Evolutionary conservation across 805 yeast genomes (phyloP).

Genomic region (Candida mattraensis): DNA sequence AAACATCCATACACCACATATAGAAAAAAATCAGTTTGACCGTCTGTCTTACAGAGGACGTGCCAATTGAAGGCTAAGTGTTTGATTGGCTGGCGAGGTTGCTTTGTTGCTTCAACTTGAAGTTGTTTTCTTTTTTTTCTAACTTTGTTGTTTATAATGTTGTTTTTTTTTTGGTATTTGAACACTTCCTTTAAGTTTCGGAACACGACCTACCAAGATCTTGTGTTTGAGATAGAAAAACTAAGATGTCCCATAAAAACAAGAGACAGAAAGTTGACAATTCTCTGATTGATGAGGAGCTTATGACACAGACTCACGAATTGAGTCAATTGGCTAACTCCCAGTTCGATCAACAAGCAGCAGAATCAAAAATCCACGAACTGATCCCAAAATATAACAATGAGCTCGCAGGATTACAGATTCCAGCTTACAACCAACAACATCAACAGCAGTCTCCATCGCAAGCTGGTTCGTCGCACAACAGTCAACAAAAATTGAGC

Average conservation of each 20-base stretch:
- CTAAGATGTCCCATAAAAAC: slow-evolving; percentile 17
- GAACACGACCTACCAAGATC: slow-evolving; percentile 14
- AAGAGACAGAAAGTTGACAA: slow-evolving; percentile 26
- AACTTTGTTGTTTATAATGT: too few species aligned
- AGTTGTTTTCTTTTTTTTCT: too few species aligned
- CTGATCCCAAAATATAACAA: slow-evolving; percentile 24
- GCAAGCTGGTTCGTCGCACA: slow-evolving; percentile 7
- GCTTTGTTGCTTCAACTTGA: too few species aligned
- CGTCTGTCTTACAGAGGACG: too few species aligned
- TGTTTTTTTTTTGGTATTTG: slow-evolving; percentile 17
- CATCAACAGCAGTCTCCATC: slow-evolving; percentile 7
- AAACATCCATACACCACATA: too few species aligned
- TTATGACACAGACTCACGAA: slow-evolving; percentile 23
- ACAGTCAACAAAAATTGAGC: too few species aligned
- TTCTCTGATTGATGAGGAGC: slow-evolving; percentile 25
- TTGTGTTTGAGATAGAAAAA: slow-evolving; percentile 3
- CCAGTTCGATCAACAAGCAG: slow-evolving; percentile 18
- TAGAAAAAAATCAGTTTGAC: too few species aligned
- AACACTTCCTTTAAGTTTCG: slow-evolving; percentile 21
- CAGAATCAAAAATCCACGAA: slow-evolving; percentile 21
- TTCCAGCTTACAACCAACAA: slow-evolving; percentile 17
- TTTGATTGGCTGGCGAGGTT: too few species aligned
- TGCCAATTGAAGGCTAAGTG: too few species aligned
- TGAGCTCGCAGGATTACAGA: slow-evolving; percentile 18
- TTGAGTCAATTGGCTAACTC: slow-evolving; percentile 15